Evolutionary conservation across 257 asterid species (phyloP).

Genomic region (Osmanthus fragrans): DNA sequence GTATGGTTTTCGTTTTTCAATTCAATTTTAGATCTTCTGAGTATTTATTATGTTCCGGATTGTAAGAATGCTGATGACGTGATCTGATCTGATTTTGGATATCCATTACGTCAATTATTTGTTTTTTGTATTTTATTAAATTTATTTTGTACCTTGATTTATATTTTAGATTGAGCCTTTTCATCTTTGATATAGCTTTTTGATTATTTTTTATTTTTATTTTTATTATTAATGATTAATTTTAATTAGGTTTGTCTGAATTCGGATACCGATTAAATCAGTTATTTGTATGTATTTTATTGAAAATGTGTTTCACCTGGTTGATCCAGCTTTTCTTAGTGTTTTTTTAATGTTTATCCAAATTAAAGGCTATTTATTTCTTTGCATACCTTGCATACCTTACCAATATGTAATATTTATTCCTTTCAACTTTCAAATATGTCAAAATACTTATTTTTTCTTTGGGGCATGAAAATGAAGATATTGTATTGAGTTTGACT

Average conservation of each 20-base stretch:
- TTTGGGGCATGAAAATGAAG: neutral
- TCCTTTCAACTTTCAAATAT: neutral
- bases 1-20: too few species aligned
- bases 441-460: neutral
- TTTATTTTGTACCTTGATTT: neutral
- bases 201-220: neutral
- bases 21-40: neutral
- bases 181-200: neutral
- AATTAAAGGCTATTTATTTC: neutral
- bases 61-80: neutral
- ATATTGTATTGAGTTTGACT: neutral
- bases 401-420: neutral
- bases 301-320: neutral
- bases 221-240: neutral
- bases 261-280: neutral
- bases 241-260: neutral
- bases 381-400: neutral
- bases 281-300: neutral
- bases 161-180: neutral
- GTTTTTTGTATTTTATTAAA: neutral
- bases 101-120: neutral
- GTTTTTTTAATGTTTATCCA: neutral
- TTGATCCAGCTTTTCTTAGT: neutral
- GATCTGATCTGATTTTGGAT: slow-evolving; percentile 6
- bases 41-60: neutral